These are phyloP conservation scores for Phaffia tasmanica DNA, from an alignment of 768 basidiomycete species.

Conservation along the genomic window DNA sequence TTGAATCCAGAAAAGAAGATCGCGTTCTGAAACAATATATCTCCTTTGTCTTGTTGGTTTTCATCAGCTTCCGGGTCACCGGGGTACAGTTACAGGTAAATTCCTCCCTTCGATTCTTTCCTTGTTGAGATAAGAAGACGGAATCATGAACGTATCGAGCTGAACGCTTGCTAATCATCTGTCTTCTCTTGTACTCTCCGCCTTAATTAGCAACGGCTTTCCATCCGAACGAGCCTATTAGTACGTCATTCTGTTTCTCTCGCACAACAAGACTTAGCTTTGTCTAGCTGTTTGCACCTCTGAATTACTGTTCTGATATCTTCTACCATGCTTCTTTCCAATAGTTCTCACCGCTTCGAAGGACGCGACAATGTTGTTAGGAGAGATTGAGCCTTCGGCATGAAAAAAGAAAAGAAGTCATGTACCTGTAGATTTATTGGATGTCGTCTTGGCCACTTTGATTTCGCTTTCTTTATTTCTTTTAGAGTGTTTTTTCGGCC, in stretches of 20 bases:
- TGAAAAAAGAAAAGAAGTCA: conserved; percentile 3
- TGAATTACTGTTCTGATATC: conserved; percentile 1
- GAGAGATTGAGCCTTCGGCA: conserved; percentile 59
- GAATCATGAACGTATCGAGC: too few species aligned
- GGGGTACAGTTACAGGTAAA: conserved; percentile 68
- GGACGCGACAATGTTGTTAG: conserved; percentile 81
- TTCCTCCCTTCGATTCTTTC: neutral
- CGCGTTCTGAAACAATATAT: neutral
- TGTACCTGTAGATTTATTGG: too few species aligned
- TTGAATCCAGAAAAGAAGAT: neutral
- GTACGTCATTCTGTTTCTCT: conserved; percentile 44
- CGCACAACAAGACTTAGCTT: conserved; percentile 19
- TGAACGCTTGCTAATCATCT: neutral
- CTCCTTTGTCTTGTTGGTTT: conserved; percentile 8
- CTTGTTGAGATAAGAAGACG: neutral
- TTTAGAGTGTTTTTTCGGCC: too few species aligned
- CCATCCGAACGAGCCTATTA: conserved; percentile 89
- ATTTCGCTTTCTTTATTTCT: too few species aligned
- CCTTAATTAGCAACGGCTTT: conserved; percentile 61
- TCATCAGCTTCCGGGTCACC: conserved; percentile 77
- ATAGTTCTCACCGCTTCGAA: conserved; percentile 84
- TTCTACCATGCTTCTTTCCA: too few species aligned
- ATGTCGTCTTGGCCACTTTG: too few species aligned
- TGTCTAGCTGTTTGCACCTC: conserved; percentile 6
- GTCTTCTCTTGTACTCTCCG: neutral